A percentile compares a stretch with the other conserved stretches of the same genome.
Evolutionary conservation across 768 basidiomycete genomes (phyloP).

Genomic region (Suillus tomentosus): DNA sequence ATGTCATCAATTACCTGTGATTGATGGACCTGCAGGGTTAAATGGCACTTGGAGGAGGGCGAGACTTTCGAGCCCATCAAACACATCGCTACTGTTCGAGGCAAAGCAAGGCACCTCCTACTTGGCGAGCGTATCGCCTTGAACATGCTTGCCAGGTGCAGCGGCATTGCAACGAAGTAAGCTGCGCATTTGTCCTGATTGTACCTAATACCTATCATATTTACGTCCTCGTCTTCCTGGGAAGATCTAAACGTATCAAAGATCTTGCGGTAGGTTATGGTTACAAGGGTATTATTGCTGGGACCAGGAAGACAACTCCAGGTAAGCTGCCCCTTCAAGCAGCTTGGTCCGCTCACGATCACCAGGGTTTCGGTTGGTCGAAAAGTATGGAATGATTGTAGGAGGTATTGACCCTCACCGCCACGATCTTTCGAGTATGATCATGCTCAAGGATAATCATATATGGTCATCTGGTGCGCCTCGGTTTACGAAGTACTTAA

Average conservation of each 20-base stretch:
- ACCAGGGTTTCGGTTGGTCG: slow-evolving; percentile 89
- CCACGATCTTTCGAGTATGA: slow-evolving; percentile 97
- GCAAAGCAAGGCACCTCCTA: slow-evolving; percentile 84
- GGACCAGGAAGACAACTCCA: slow-evolving; percentile 97
- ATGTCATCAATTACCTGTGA: neutral
- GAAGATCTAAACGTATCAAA: slow-evolving; percentile 80
- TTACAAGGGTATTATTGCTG: slow-evolving; percentile 87
- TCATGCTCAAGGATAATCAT: slow-evolving; percentile 99
- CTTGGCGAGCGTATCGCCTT: slow-evolving; percentile 92
- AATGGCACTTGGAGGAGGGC: slow-evolving; percentile 92
- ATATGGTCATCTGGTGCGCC: slow-evolving; percentile 90
- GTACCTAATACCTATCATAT: neutral
- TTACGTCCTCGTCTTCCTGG: slow-evolving; percentile 10
- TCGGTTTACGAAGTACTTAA: neutral
- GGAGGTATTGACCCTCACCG: slow-evolving; percentile 96
- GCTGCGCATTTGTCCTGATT: slow-evolving; percentile 23
- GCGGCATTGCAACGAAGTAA: slow-evolving; percentile 95
- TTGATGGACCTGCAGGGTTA: slow-evolving; percentile 57
- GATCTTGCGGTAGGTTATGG: slow-evolving; percentile 78
- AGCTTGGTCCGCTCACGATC: slow-evolving; percentile 14
- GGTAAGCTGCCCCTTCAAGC: slow-evolving; percentile 39
- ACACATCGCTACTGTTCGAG: slow-evolving; percentile 88
- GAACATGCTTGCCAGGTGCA: slow-evolving; percentile 92
- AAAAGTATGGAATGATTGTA: slow-evolving; percentile 98
- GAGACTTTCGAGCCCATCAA: slow-evolving; percentile 76